These are phyloP conservation scores for Cladophialophora chaetospira DNA, from an alignment of 2,329 filamentous ascomycete species.

Conservation along the genomic window DNA sequence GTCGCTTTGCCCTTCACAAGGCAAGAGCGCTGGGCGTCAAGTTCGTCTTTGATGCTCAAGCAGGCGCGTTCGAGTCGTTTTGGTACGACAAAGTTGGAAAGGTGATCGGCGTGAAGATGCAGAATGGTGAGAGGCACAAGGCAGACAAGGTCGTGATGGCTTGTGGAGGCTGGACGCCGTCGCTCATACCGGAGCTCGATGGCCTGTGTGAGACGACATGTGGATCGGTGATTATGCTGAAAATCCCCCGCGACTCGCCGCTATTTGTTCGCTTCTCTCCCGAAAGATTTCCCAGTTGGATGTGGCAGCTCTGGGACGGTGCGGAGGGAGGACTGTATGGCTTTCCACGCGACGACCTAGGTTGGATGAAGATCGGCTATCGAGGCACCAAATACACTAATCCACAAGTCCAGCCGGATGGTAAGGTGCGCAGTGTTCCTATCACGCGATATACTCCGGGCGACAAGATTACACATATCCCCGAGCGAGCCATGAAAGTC, in stretches of 20 bases:
- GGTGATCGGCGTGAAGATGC: constrained; percentile 33
- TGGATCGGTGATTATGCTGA: constrained; percentile 48
- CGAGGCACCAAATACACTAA: constrained; percentile 56
- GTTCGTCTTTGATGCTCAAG: constrained; percentile 42
- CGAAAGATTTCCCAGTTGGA: constrained; percentile 51
- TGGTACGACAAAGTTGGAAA: constrained; percentile 34
- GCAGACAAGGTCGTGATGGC: constrained; percentile 60
- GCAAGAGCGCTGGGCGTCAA: constrained; percentile 45
- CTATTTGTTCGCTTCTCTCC: constrained; percentile 48
- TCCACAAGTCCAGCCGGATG: constrained; percentile 41
- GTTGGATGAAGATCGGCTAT: constrained; percentile 54
- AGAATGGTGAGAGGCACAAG: constrained; percentile 7
- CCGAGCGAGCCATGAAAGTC: constrained; percentile 32
- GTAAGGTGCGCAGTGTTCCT: constrained; percentile 44
- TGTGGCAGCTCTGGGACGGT: constrained; percentile 37
- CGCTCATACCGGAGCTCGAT: constrained; percentile 58
- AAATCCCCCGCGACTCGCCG: constrained; percentile 42
- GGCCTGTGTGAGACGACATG: constrained; percentile 52
- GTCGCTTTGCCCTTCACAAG: constrained; percentile 48
- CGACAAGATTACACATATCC: constrained; percentile 16
- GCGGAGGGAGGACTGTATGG: constrained; percentile 19
- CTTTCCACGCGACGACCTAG: constrained; percentile 42
- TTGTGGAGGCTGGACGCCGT: constrained; percentile 84
- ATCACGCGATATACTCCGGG: constrained; percentile 41
- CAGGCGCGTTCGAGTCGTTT: constrained; percentile 39